These are phyloP conservation scores for Crepidotus variabilis DNA, from an alignment of 768 basidiomycete genomes.

Conservation along the genomic window DNA sequence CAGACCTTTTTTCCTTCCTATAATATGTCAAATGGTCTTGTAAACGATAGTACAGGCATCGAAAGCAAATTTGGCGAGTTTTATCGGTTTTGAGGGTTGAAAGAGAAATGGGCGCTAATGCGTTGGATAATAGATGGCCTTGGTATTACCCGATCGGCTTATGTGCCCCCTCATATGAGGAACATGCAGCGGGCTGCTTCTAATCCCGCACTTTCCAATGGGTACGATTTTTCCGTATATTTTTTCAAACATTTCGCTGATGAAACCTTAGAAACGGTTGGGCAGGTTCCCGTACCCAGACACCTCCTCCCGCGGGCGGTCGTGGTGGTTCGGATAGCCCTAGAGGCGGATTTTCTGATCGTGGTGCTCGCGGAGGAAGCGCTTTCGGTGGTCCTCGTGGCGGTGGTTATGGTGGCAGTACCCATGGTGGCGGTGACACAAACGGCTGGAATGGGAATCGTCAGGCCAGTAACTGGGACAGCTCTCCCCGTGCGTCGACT, in stretches of 20 bases:
- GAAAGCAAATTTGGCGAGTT: constrained; percentile 72
- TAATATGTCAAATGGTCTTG: constrained; percentile 91
- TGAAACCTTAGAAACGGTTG: constrained; percentile 54
- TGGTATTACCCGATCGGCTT: constrained; percentile 75
- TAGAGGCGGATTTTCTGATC: constrained; percentile 34
- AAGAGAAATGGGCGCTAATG: not conserved
- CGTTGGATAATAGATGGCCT: constrained; percentile 54
- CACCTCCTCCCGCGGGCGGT: constrained; percentile 52
- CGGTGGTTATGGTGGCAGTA: constrained; percentile 26
- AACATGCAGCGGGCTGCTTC: constrained; percentile 82
- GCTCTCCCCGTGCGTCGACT: constrained; percentile 16
- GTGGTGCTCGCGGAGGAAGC: constrained; percentile 36
- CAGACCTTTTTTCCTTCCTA: constrained; percentile 11
- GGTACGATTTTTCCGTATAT: constrained; percentile 36
- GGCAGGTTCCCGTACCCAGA: constrained; percentile 66
- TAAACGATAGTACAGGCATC: constrained; percentile 71
- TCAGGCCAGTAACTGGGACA: constrained; percentile 39
- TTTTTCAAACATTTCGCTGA: constrained; percentile 13
- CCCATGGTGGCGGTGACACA: constrained; percentile 27
- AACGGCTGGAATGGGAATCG: constrained; percentile 38
- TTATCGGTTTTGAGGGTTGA: constrained; percentile 7
- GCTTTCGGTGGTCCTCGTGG: constrained; percentile 38
- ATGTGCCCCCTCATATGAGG: constrained; percentile 89
- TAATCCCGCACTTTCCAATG: constrained; percentile 58
- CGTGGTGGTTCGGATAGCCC: constrained; percentile 42